Evolutionary conservation across 2,329 filamentous ascomycete species (phyloP), one percentile per base, ranked within the genome.

Genomic region (Scedosporium minutisporum): DNA sequence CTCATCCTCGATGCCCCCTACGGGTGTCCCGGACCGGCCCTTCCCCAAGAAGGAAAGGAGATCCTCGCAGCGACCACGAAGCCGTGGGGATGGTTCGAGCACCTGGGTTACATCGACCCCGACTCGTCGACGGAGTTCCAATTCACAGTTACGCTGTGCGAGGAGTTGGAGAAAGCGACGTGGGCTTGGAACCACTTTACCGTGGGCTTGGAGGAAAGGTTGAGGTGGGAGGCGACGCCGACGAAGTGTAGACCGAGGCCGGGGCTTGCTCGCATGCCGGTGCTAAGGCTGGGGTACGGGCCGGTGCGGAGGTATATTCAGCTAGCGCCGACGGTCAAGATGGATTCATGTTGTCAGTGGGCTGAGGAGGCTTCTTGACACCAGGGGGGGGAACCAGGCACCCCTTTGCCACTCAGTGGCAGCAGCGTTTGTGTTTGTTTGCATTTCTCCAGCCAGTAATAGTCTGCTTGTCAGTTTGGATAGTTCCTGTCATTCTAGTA

Each of bases 21-120:
- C 21, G 60, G 21, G 33, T 57, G 48, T 23, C n/a, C 27, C 9
- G 48, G 29, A 10, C n/a, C 14, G 3, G 48, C 46, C 7, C 6
- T 33, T 10, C 60, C 60, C 29, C 21, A 25, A 9, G 60, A 55
- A 16, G 60, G 60, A 3, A 61, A 61, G 33, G 60, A 61, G 48
- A 57, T 61, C 25, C 46, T 61, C 9, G 60, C 60, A 23, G 60
- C 60, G n/a, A n/a, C n/a, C 48, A 57, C 46, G 2, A 33, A 29
- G 33, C 29, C 60, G 6, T 38, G 18, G 3, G 23, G 59, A 27
- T 53, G 23, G 10, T 42, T 5, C 10, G 6, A n/a, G 2, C n/a
- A 21, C 18, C 4, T 18, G 18, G 6, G 7, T 5, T 18, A n/a
- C n/a, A 12, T 21, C 14, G 60, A 42, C 18, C 9, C 33, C 6